Evolutionary conservation across 441 rosid species (phyloP), one percentile per base, ranked within the genome.

Genomic region (Mallotus repandus): DNA sequence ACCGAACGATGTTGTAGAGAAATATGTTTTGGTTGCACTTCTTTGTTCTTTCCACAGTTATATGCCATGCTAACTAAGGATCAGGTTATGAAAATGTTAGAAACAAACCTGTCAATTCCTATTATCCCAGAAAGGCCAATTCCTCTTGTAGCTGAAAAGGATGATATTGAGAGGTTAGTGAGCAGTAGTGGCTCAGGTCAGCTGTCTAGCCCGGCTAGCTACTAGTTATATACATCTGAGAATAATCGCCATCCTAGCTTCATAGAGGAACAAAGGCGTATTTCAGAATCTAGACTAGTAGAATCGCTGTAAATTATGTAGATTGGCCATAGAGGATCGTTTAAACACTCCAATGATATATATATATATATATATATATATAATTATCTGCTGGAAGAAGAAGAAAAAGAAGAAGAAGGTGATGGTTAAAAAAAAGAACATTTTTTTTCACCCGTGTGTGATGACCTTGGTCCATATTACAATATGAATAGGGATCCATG

Each of bases 61-160:
- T 88, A 84, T 75, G 97, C 96, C 5, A 86, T 98, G 81, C 99
- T 98, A 54, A 89, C 96, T 19, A 95, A 92, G 99, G 99, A 92
- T 79, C 99, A 91, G 84, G 98, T 90, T 59, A 96, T 91, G 81
- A 95, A 95, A 82, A 89, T 95, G 93, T 75, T 95, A 79, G 99
- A 95, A 84, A 89, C 91, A 8, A 94, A 95, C 48, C 70, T 84
- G 63, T 78, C 91, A 12, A 87, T 95, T 61, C 97, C 93, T 22
- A 70, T 87, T 3, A 89, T 95, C 76, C 98, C 99, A 10, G 92
- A 91, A 56, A 86, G 99, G 21, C 91, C 96, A 4, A 86, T 91
- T 68, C 83, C 98, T 67, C 71, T 95, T 22, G 89, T 91, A 74
- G 87, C 99, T 9, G 80, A 85, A 52, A 87, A 85, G 72, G 88